Base-by-base conservation (phyloP, 1,139 yeast species). In the Magnusiomyces suaveolens region DNA sequence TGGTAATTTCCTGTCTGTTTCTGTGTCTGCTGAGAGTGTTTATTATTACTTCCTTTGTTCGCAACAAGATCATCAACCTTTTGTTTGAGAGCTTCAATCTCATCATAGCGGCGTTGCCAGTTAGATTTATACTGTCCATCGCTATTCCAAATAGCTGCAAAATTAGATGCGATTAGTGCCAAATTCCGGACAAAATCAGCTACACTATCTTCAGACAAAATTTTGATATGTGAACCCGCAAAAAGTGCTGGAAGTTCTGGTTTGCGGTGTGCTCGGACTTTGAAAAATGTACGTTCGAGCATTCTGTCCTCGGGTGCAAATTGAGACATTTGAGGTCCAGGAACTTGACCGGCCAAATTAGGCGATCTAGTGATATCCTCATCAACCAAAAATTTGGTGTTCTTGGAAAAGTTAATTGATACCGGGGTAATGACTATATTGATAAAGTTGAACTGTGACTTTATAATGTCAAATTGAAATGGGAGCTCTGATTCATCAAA, bases 381-480 rank as follows among this genome's bases (percentile, higher is more conserved):
- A 20, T 41, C 44, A 41, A 41, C 4, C 44, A 41, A 3, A 41
- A 41, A 41, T 6, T 41, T 41, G 25, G 44, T 25, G 20, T 21
- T 41, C 16, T 54, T 39, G 4, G 55, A 54, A 20, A 64, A 62
- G 23, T 65, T 59, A 36, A 60, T 67, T 21, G 74, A 66, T 57
- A 82, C 84, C 0, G 95, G 95, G 6, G 84, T 75, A 39, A 88
- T 80, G 39, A 87, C 94, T 60, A 88, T 81, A 62, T 84, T 85
- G 66, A 88, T 74, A 67, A 87, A 87, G 62, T 85, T 87, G 74
- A 88, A 88, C 68, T 88, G 95, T 18, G 89, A 80, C 65, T 80
- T 78, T 59, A 88, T 81, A 46, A 82, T 69, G 61, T 85, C 85
- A 70, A 86, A 85, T 60, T 84, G 79, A 69, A 85, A 86, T 6